Conservation (phyloP, 2,329 filamentous ascomycete species). For the Knufia fluminis region DNA sequence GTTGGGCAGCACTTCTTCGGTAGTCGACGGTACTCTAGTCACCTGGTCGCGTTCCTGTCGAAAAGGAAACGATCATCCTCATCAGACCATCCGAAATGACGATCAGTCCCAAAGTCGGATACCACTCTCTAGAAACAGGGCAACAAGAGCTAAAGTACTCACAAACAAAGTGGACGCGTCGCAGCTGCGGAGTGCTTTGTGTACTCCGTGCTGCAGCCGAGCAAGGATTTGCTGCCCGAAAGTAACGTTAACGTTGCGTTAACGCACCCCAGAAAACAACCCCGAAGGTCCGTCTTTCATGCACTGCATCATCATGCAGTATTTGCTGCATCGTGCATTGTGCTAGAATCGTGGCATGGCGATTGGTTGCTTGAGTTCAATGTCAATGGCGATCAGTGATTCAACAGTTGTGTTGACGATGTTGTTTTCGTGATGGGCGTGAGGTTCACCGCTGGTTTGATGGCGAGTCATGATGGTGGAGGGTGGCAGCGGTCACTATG, state of each 20-base stretch:
- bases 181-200: background rate
- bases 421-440: background rate
- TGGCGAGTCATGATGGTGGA: background rate
- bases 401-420: too few species aligned
- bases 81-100: background rate
- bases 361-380: constrained; percentile 5
- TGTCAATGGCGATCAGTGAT: background rate
- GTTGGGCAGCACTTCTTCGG: background rate
- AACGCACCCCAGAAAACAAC: background rate
- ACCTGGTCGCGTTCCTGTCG: too few species aligned
- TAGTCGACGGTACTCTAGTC: too few species aligned
- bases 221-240: background rate
- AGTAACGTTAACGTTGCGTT: background rate
- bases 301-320: constrained; percentile 6
- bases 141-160: too few species aligned
- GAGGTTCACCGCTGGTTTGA: background rate
- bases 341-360: background rate
- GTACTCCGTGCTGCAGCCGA: too few species aligned
- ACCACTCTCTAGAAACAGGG: too few species aligned
- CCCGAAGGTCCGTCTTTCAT: background rate
- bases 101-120: background rate
- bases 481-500: background rate
- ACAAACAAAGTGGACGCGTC: too few species aligned
- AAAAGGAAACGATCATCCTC: too few species aligned
- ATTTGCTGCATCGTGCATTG: constrained; percentile 5